Percentiles rank a stretch among this genome's conserved stretches.
phyloP scores from a whole-genome alignment of 2,329 filamentous ascomycete genomes.

The Pestalotiopsis sp. region DNA sequence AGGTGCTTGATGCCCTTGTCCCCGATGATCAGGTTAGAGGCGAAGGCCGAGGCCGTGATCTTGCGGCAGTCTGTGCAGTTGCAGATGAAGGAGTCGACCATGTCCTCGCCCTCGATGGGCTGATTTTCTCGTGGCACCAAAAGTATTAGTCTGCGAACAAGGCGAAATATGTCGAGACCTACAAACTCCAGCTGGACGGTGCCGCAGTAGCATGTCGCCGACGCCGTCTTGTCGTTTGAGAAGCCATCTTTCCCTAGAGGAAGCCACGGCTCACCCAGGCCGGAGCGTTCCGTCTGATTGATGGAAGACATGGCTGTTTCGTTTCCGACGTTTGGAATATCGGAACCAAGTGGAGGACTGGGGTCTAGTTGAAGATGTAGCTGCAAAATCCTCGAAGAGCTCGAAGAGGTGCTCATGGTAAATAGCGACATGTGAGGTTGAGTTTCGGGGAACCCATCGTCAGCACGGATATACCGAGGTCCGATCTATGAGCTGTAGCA shows the following conservation, averaged over 20 bases:
- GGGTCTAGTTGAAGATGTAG: background rate
- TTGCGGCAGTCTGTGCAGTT: conserved; percentile 66
- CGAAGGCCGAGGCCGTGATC: conserved; percentile 64
- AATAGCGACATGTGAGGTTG: background rate
- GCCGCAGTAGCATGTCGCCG: conserved; percentile 62
- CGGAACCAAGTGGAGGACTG: background rate
- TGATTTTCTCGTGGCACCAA: conserved; percentile 20
- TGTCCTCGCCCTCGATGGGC: conserved; percentile 46
- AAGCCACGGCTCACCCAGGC: conserved; percentile 28
- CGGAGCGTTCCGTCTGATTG: background rate
- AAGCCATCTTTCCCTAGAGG: conserved; percentile 45
- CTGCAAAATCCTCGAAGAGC: background rate
- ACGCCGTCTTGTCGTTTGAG: conserved; percentile 49
- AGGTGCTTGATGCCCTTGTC: conserved; percentile 48
- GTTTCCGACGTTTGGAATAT: background rate
- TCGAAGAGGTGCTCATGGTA: background rate
- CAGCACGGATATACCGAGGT: background rate
- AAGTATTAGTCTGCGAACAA: background rate
- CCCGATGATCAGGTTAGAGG: conserved; percentile 56
- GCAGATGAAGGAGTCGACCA: conserved; percentile 58
- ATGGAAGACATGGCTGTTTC: conserved; percentile 5
- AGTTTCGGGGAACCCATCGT: background rate
- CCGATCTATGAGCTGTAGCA: background rate
- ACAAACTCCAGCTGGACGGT: conserved; percentile 57
- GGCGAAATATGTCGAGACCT: conserved; percentile 25